These are phyloP conservation scores for Cryptosporidium meleagridis DNA, from an alignment of 169 alveolate genomes.

Conservation along the genomic window DNA sequence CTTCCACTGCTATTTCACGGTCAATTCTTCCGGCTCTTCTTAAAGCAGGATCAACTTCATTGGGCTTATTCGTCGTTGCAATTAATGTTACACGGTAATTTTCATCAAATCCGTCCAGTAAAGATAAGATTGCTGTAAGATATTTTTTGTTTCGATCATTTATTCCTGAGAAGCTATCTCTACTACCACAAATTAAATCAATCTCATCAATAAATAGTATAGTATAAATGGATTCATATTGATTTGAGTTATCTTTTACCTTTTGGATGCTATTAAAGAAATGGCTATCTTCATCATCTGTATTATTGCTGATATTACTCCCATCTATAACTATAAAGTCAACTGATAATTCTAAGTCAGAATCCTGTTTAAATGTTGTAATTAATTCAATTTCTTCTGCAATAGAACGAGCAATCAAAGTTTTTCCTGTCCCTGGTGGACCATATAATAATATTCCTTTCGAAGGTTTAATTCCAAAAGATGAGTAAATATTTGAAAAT, in stretches of 20 bases:
- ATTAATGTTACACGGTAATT: slow-evolving; percentile 85
- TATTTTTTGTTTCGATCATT: slow-evolving; percentile 85
- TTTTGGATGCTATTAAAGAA: slow-evolving; percentile 28
- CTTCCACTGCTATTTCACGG: slow-evolving; percentile 91
- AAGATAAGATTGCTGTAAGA: slow-evolving; percentile 86
- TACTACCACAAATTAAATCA: slow-evolving; percentile 90
- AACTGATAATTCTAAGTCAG: neutral
- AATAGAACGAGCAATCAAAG: slow-evolving; percentile 86
- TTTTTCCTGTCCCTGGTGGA: slow-evolving; percentile 88
- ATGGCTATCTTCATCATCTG: slow-evolving; percentile 3
- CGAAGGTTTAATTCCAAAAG: slow-evolving; percentile 87
- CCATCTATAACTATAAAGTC: slow-evolving; percentile 57
- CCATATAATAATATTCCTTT: slow-evolving; percentile 88
- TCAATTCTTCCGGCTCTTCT: slow-evolving; percentile 98
- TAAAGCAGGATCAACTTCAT: slow-evolving; percentile 91
- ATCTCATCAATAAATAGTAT: slow-evolving; percentile 92
- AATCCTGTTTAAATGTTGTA: slow-evolving; percentile 1
- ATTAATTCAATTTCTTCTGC: slow-evolving; percentile 81
- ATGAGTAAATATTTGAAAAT: slow-evolving; percentile 84
- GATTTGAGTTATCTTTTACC: slow-evolving; percentile 20
- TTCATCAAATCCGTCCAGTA: slow-evolving; percentile 85
- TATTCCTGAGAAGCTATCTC: slow-evolving; percentile 82
- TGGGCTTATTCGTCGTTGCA: slow-evolving; percentile 93
- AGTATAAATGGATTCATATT: slow-evolving; percentile 13
- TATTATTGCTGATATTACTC: neutral